These are phyloP conservation scores for Arabidopsis hybrid DNA, from an alignment of 441 rosid genomes.

Conservation along the genomic window DNA sequence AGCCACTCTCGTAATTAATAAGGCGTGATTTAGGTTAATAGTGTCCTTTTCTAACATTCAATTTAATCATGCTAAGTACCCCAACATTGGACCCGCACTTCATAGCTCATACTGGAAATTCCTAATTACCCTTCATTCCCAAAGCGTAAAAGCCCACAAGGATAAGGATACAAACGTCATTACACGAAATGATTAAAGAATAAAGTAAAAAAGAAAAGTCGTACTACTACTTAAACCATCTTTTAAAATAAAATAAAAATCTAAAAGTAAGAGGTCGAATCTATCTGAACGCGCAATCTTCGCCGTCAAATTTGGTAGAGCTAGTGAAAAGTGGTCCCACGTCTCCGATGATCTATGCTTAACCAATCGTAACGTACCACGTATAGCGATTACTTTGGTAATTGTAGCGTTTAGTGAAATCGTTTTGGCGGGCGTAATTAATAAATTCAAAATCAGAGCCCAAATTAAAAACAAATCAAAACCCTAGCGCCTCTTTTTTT, in stretches of 20 bases:
- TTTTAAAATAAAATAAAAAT: neutral
- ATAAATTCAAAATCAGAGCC: slow-evolving; percentile 63
- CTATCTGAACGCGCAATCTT: slow-evolving; percentile 46
- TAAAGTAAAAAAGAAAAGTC: neutral
- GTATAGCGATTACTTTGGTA: slow-evolving; percentile 42
- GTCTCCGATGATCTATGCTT: neutral
- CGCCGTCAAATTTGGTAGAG: slow-evolving; percentile 51
- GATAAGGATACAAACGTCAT: slow-evolving; percentile 35
- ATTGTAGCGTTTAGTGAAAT: slow-evolving; percentile 45
- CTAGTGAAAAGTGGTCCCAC: slow-evolving; percentile 35
- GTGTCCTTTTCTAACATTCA: slow-evolving; percentile 46
- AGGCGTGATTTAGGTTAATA: slow-evolving; percentile 48
- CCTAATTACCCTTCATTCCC: slow-evolving; percentile 19
- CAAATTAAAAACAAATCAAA: slow-evolving; percentile 38
- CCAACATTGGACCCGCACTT: slow-evolving; percentile 30
- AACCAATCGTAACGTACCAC: slow-evolving; percentile 53
- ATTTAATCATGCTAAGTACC: slow-evolving; percentile 45
- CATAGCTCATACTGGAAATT: neutral
- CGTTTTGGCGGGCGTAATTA: slow-evolving; percentile 78
- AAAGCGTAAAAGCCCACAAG: neutral
- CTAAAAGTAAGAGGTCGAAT: slow-evolving; percentile 6
- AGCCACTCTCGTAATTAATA: slow-evolving; percentile 50
- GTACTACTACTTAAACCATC: neutral
- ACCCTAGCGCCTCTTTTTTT: slow-evolving; percentile 68
- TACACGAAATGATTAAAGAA: neutral